A percentile compares a stretch with the other conserved stretches of the same genome.
phyloP scores from a whole-genome alignment of 2,329 filamentous ascomycete genomes.

The Plectosphaerella sp. region DNA sequence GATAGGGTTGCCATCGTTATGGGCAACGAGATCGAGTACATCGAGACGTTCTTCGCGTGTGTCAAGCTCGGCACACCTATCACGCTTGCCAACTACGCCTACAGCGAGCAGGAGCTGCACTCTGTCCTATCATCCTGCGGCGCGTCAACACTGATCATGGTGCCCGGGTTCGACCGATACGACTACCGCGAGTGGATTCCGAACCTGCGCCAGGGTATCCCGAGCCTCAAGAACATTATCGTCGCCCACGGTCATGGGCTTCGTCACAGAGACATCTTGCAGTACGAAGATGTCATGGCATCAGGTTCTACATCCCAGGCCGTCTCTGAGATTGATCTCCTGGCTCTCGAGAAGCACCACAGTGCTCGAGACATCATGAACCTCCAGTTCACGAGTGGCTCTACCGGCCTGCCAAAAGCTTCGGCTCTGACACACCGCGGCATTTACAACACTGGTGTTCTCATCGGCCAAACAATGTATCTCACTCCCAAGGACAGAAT shows the following conservation, averaged over 20 bases:
- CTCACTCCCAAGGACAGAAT: conserved; percentile 63
- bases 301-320: background rate
- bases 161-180: background rate
- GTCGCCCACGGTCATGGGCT: background rate
- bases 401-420: conserved; percentile 67
- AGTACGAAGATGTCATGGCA: background rate
- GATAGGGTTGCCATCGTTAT: background rate
- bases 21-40: conserved; percentile 1
- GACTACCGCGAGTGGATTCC: background rate
- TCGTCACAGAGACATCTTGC: background rate
- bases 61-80: background rate
- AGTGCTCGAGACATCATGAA: conserved; percentile 31
- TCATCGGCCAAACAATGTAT: conserved; percentile 70
- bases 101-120: background rate
- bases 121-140: background rate
- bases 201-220: background rate
- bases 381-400: conserved; percentile 69
- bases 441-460: conserved; percentile 60
- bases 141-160: background rate
- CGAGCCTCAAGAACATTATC: background rate
- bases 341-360: background rate
- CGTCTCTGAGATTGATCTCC: background rate
- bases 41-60: conserved; percentile 1
- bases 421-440: conserved; percentile 67
- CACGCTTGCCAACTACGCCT: conserved; percentile 1